Conservation (phyloP, 1,284 basidiomycete species). For the Cutaneotrichosporon arboriforme region DNA sequence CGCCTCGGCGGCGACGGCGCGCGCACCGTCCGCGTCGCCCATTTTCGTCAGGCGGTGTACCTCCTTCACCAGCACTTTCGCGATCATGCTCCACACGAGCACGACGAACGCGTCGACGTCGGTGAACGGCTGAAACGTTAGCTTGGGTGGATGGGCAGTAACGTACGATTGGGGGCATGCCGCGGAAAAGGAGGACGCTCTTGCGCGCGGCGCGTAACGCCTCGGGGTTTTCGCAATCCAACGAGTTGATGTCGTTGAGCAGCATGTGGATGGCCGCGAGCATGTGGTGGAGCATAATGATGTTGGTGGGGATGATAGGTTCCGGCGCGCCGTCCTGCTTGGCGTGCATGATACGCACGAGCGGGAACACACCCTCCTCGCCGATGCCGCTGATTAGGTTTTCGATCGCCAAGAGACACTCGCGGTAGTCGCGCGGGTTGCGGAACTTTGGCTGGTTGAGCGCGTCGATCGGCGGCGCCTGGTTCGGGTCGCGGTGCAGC, state of each 20-base stretch:
- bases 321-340: slow-evolving; percentile 26
- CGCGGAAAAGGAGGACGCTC: slow-evolving; percentile 30
- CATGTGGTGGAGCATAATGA: slow-evolving; percentile 38
- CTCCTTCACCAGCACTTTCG: slow-evolving; percentile 40
- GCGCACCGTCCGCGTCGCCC: slow-evolving; percentile 21
- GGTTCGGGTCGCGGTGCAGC: slow-evolving; percentile 15
- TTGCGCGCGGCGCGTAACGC: slow-evolving; percentile 33
- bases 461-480: slow-evolving; percentile 24
- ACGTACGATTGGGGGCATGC: slow-evolving; percentile 31
- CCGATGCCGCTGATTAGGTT: slow-evolving; percentile 26
- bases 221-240: slow-evolving; percentile 33
- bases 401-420: slow-evolving; percentile 30
- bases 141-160: not conserved
- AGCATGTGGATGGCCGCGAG: slow-evolving; percentile 34
- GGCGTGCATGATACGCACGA: slow-evolving; percentile 27
- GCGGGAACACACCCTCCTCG: slow-evolving; percentile 36
- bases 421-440: slow-evolving; percentile 31
- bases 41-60: slow-evolving; percentile 25
- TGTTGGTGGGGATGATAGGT: slow-evolving; percentile 26
- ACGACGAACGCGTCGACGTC: slow-evolving; percentile 40
- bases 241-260: slow-evolving; percentile 41
- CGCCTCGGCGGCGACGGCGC: slow-evolving; percentile 4
- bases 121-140: slow-evolving; percentile 25
- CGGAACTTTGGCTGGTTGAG: slow-evolving; percentile 42
- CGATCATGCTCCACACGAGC: slow-evolving; percentile 41